Base-by-base conservation (phyloP, 345 rosid species). In the Eucalyptus cloeziana region DNA sequence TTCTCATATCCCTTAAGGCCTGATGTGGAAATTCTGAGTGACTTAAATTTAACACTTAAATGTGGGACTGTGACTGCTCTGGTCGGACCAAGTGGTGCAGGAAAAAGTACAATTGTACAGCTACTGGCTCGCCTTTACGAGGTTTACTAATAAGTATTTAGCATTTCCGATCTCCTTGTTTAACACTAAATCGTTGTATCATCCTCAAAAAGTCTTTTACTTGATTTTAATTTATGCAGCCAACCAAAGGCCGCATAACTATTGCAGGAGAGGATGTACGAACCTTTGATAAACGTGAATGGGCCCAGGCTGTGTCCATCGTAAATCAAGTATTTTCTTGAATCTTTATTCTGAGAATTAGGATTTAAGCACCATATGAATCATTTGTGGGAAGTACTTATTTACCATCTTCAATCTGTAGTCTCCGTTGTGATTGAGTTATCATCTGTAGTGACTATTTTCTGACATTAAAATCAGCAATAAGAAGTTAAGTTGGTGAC, bases 11-110 rank as follows among this genome's bases (percentile, higher is more conserved):
- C 99, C 88, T 89, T 95, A 91, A 93, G 99, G 88, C 98, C 98
- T 31, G 98, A 94, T 85, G 95, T 94, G 86, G 94, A 94, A 93
- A 94, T 97, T 87, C 92, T 97, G 81, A 95, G 90, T 87, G 97
- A 96, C 88, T 94, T 97, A 89, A 94, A 90, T 92, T 93, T 97
- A 90, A 94, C 94, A 8, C 93, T 97, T 47, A 96, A 94, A 88
- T 93, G 92, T 87, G 99, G 99, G 91, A 94, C 97, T 52, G 95
- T 96, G 89, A 97, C 98, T 87, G 99, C 99, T 88, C 93, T 97
- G 87, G 99, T 97, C 87, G 99, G 99, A 76, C 90, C 98, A 88
- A 97, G 99, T 89, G 99, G 99, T 91, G 96, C 99, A 40, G 99
- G 99, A 49, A 97, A 97, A 92, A 97, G 99, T 91, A 97, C 99